Conservation (phyloP, 2,329 filamentous ascomycete species). For the Colletotrichum sojae region DNA sequence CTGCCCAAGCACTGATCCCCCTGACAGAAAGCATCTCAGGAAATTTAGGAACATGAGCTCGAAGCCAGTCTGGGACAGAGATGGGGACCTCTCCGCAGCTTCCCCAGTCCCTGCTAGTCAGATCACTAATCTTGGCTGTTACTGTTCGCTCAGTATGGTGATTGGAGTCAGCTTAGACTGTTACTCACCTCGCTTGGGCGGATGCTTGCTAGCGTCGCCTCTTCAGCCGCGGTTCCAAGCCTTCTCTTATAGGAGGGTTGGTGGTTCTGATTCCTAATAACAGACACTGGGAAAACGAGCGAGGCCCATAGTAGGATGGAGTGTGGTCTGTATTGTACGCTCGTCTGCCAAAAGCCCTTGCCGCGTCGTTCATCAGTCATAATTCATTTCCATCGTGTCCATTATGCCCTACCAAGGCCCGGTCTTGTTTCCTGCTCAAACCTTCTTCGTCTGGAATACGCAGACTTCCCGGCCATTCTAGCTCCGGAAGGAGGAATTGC, state of each 20-base stretch:
- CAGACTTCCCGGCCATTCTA: too few species aligned
- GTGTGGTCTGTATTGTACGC: slow-evolving; percentile 4
- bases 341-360: neutral
- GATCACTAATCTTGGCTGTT: neutral
- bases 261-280: neutral
- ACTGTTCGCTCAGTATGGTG: too few species aligned
- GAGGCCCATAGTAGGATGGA: neutral
- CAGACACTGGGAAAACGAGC: too few species aligned
- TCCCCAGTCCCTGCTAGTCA: neutral
- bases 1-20: neutral
- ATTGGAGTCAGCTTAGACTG: neutral
- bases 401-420: neutral
- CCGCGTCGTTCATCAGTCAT: neutral
- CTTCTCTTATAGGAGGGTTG: neutral
- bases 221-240: neutral
- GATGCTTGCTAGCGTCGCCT: slow-evolving; percentile 5
- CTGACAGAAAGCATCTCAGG: neutral
- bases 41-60: neutral
- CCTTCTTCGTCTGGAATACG: too few species aligned
- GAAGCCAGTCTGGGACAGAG: too few species aligned
- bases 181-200: slow-evolving; percentile 5
- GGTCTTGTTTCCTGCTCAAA: too few species aligned
- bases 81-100: neutral
- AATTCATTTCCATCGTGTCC: neutral
- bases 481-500: too few species aligned